Percentiles rank a stretch among this genome's conserved stretches.
Conservation (phyloP, 495 filamentous ascomycete genomes). For the Cairneyella variabilis region DNA sequence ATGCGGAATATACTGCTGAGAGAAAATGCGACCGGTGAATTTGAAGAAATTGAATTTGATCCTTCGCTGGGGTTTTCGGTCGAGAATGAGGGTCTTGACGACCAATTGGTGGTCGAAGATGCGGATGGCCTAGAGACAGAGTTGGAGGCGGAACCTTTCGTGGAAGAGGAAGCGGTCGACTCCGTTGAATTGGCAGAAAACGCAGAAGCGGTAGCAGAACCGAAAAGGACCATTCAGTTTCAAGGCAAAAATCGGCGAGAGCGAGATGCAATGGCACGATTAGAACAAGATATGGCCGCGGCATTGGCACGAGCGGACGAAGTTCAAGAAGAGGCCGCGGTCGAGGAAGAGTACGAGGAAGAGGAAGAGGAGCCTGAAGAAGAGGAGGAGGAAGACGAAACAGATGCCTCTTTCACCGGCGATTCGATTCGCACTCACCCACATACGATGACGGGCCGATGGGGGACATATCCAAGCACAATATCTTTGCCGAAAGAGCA, state of each 20-base stretch:
- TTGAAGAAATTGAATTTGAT: slow-evolving; percentile 57
- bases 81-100: neutral
- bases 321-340: slow-evolving; percentile 43
- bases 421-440: slow-evolving; percentile 55
- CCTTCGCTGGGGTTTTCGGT: slow-evolving; percentile 16
- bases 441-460: slow-evolving; percentile 59
- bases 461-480: slow-evolving; percentile 64
- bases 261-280: slow-evolving; percentile 41
- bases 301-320: slow-evolving; percentile 42
- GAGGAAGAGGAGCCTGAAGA: slow-evolving; percentile 39
- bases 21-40: slow-evolving; percentile 54
- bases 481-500: slow-evolving; percentile 61
- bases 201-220: slow-evolving; percentile 7
- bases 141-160: neutral
- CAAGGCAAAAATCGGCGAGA: slow-evolving; percentile 47
- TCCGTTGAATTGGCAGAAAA: slow-evolving; percentile 28
- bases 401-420: slow-evolving; percentile 30
- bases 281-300: slow-evolving; percentile 50
- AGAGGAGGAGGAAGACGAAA: slow-evolving; percentile 33
- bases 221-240: slow-evolving; percentile 31
- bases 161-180: neutral
- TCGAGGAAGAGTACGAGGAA: slow-evolving; percentile 26
- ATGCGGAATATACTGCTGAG: slow-evolving; percentile 40
- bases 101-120: neutral
- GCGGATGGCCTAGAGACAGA: neutral